Evolutionary conservation across 2,329 filamentous ascomycete genomes (phyloP), one percentile per base, ranked within the genome.

Genomic region (Talaromyces marneffei): DNA sequence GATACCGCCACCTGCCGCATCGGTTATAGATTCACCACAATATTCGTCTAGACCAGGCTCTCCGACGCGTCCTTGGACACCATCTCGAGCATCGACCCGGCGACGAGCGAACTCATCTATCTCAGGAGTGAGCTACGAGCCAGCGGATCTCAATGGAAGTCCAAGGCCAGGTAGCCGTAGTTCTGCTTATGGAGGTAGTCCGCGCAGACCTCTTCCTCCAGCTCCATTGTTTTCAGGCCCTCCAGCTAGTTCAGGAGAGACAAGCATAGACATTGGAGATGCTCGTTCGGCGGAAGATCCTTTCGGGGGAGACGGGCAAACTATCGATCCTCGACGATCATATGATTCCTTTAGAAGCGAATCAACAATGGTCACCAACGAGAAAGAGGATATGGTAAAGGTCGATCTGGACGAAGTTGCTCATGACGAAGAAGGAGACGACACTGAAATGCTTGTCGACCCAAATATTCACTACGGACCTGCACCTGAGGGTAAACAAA

Each of bases 131-230:
- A 82, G 86, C 3, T 97, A 94, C 74, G 94, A 97, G 74, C 91
- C 92, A 0, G 83, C 87, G 23, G 92, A 97, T 68, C 77, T 97
- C 62, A 93, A 97, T 70, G 94, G 94, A 54, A 92, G 86, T 64
- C 92, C 94, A 6, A 81, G 94, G 62, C 93, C 94, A 1, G 93
- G 93, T 4, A 97, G 93, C 0, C 92, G 93, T 1, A 92, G 92
- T 0, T 93, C 91, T 2, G 84, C 87, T 72, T 97, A 97, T 73
- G 90, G 92, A 20, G 90, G 92, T 3, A 95, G 91, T 71, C 91
- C 92, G 10, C 85, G 91, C 67, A 84, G 93, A 60, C 93, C 93
- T 3, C 80, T 97, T 33, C 94, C 94, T 2, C 91, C 92, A 0
- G 91, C 92, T 31, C 94, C 94, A 3, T 80, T 96, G 8, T 97